Evolutionary conservation across 805 yeast species (phyloP).

Genomic region (Pichia manshurica): DNA sequence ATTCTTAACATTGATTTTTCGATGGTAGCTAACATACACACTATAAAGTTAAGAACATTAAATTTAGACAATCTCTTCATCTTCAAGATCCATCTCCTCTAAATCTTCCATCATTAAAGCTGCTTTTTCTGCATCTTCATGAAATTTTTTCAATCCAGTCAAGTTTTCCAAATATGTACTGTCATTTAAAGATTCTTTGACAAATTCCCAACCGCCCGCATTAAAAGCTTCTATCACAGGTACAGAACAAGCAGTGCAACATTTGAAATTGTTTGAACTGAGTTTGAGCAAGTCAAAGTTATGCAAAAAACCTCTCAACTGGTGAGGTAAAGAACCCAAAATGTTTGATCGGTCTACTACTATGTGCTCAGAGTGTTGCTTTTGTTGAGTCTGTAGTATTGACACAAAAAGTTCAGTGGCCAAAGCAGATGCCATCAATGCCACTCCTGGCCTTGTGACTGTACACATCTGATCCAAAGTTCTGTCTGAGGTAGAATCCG

Average conservation of each 20-base stretch:
- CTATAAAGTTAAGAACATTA: no score
- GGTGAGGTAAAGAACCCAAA: conserved; percentile 81
- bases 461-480: conserved; percentile 98
- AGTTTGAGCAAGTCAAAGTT: conserved; percentile 59
- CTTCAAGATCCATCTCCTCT: conserved; percentile 24
- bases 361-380: conserved; percentile 36
- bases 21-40: no score
- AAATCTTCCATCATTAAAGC: conserved; percentile 33
- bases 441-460: conserved; percentile 95
- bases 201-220: conserved; percentile 73
- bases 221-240: conserved; percentile 48
- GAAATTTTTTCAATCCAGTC: conserved; percentile 74
- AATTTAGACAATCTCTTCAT: background rate
- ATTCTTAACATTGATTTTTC: no score
- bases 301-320: conserved; percentile 79
- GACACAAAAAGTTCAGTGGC: conserved; percentile 83
- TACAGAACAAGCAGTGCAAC: conserved; percentile 84
- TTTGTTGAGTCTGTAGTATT: conserved; percentile 58
- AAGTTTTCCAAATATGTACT: conserved; percentile 63
- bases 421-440: conserved; percentile 76
- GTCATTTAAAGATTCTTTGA: conserved; percentile 61
- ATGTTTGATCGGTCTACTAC: conserved; percentile 29
- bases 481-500: conserved; percentile 78
- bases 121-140: conserved; percentile 59
- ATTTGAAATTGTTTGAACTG: conserved; percentile 62